phyloP scores from a whole-genome alignment of 163 green algal species.

The Scenedesmus sp. region DNA sequence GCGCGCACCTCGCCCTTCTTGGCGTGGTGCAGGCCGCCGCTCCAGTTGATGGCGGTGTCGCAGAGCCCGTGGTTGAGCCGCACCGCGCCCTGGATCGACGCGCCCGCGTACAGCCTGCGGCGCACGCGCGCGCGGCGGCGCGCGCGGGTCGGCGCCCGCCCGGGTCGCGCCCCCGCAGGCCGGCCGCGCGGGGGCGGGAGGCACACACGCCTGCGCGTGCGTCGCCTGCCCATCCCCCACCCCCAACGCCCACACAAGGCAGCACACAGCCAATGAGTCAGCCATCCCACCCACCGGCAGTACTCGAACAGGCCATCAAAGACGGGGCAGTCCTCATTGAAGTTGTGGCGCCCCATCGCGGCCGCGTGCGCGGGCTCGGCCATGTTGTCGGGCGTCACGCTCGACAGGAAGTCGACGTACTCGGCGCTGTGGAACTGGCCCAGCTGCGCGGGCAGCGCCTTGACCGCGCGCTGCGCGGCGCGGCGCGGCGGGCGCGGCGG shows the following conservation, averaged over 20 bases:
- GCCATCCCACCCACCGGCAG: slow-evolving; percentile 66
- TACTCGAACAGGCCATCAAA: slow-evolving; percentile 94
- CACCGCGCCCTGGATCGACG: slow-evolving; percentile 77
- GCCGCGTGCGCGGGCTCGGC: slow-evolving; percentile 44
- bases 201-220: too few relatives aligned
- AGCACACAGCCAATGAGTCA: neutral
- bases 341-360: slow-evolving; percentile 72
- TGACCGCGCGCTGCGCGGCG: slow-evolving; percentile 60
- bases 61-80: slow-evolving; percentile 88
- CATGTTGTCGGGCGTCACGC: slow-evolving; percentile 51
- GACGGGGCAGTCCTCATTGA: slow-evolving; percentile 91
- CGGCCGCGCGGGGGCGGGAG: too few relatives aligned
- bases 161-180: too few relatives aligned
- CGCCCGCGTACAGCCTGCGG: slow-evolving; percentile 74
- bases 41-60: slow-evolving; percentile 98
- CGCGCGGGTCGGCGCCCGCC: too few relatives aligned
- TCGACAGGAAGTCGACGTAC: slow-evolving; percentile 85
- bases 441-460: slow-evolving; percentile 74
- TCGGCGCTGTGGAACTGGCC: slow-evolving; percentile 82
- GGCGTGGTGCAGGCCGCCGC: slow-evolving; percentile 96
- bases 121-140: too few relatives aligned
- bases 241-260: slow-evolving; percentile 6
- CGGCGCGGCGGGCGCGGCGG: neutral
- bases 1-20: slow-evolving; percentile 77
- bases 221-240: too few relatives aligned